A percentile compares a stretch with the other conserved stretches of the same genome.
phyloP scores from a whole-genome alignment of 306 rosid species.

The Carpinus fangiana region DNA sequence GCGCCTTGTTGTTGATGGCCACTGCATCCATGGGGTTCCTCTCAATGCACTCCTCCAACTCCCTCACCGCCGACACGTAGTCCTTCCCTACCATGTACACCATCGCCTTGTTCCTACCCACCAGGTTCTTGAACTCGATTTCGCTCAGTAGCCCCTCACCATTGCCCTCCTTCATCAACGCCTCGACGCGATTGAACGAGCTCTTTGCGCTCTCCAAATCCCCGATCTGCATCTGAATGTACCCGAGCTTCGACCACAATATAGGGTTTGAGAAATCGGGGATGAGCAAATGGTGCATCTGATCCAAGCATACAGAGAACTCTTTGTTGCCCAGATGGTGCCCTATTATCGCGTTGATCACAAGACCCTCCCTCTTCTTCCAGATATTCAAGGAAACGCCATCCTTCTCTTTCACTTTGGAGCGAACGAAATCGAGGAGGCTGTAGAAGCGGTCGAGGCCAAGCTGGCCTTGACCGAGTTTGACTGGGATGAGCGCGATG shows the following conservation, averaged over 20 bases:
- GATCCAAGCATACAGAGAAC: slow-evolving; percentile 59
- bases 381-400: slow-evolving; percentile 44
- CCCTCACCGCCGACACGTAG: slow-evolving; percentile 91
- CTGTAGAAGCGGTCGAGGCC: slow-evolving; percentile 74
- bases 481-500: slow-evolving; percentile 63
- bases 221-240: slow-evolving; percentile 81
- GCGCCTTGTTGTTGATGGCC: slow-evolving; percentile 80
- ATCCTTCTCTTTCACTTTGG: slow-evolving; percentile 34
- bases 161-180: slow-evolving; percentile 47
- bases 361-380: slow-evolving; percentile 67
- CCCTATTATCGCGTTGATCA: slow-evolving; percentile 69
- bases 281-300: slow-evolving; percentile 50
- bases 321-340: slow-evolving; percentile 71
- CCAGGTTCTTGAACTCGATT: slow-evolving; percentile 59
- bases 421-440: slow-evolving; percentile 65
- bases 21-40: slow-evolving; percentile 65
- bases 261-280: slow-evolving; percentile 50
- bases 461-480: slow-evolving; percentile 69
- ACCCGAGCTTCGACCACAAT: slow-evolving; percentile 76
- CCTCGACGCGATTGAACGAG: slow-evolving; percentile 60
- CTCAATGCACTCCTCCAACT: slow-evolving; percentile 84
- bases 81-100: slow-evolving; percentile 84
- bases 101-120: slow-evolving; percentile 77
- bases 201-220: slow-evolving; percentile 78
- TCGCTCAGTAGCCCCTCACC: slow-evolving; percentile 48